Evolutionary conservation across 805 yeast species (phyloP), one percentile per base, ranked within the genome.

Genomic region (Candida schatavii): DNA sequence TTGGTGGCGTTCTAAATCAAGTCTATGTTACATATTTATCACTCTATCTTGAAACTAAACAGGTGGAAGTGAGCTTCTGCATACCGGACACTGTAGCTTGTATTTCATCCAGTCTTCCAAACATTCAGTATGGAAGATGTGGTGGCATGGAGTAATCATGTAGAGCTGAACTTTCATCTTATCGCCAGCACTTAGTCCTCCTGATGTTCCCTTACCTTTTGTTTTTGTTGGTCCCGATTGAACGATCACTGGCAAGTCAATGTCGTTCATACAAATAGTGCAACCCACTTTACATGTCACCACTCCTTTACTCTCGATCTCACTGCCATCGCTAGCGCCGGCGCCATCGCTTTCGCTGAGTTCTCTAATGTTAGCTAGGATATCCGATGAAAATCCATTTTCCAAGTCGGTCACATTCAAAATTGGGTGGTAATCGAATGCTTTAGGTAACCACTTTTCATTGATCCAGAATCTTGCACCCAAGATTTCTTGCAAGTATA

Each of bases 51-150:
- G n/a, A n/a, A n/a, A n/a, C 11, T 62, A 88, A 40, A 85, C 66
- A 1, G 97, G 96, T 2, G 97, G 97, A 31, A 91, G 66, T 18
- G 88, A 77, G 42, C 80, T 78, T 54, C 97, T 75, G 63, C 98
- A 91, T 5, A 89, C 90, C 0, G 98, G 98, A 64, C 98, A 91
- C 55, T 89, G 96, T 39, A 91, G 64, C 54, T 89, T 87, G 58
- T 88, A 85, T 59, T 82, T 78, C 97, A 91, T 88, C 97, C 97
- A 91, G 47, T 77, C 80, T 56, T 87, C 95, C 48, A 91, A 67
- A 64, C 98, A 90, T n/a, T 77, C 81, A 2, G 88, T 76, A 57
- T 90, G 97, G 75, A 89, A 91, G 7, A 88, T 80, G 59, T 90
- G 98, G 32, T 81, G 73, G 61, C 98, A 90, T 2, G 97, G 97